These are phyloP conservation scores for Byssochlamys sp. DNA, from an alignment of 2,329 filamentous ascomycete species.

Conservation along the genomic window DNA sequence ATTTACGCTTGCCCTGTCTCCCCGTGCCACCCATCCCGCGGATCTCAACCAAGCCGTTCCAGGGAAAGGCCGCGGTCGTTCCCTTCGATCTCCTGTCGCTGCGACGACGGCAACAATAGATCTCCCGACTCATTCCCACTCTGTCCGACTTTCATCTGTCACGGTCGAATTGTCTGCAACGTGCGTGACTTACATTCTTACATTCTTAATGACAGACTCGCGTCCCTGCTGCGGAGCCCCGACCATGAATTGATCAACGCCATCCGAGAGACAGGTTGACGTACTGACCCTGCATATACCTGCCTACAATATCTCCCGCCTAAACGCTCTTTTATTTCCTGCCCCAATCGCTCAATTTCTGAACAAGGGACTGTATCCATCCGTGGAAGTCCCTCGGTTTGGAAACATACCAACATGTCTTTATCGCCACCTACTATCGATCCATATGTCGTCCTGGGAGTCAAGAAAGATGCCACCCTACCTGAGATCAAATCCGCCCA, in stretches of 20 bases:
- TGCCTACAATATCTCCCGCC: not conserved
- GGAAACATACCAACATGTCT: slow-evolving; percentile 12
- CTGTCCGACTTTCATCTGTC: not conserved
- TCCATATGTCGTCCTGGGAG: slow-evolving; percentile 68
- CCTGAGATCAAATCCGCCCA: slow-evolving; percentile 68
- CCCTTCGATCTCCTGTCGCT: not conserved
- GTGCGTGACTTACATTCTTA: not conserved
- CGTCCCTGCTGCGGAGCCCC: not conserved
- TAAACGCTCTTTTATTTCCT: not conserved
- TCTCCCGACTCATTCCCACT: not conserved
- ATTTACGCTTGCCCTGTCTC: not conserved
- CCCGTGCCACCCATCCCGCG: not conserved
- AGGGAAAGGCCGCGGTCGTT: not conserved
- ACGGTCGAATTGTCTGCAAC: not conserved
- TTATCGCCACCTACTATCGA: slow-evolving; percentile 43
- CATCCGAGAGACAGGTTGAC: not conserved
- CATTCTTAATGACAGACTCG: not conserved
- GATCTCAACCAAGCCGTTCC: not conserved
- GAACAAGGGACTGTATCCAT: not conserved
- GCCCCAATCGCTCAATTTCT: not conserved
- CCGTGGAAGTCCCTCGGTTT: not conserved
- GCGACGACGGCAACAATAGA: not conserved
- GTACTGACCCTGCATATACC: not conserved
- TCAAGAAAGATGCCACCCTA: slow-evolving; percentile 61
- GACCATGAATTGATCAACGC: not conserved